Evolutionary conservation across 805 yeast genomes (phyloP).

Genomic region (Saturnispora dispora): DNA sequence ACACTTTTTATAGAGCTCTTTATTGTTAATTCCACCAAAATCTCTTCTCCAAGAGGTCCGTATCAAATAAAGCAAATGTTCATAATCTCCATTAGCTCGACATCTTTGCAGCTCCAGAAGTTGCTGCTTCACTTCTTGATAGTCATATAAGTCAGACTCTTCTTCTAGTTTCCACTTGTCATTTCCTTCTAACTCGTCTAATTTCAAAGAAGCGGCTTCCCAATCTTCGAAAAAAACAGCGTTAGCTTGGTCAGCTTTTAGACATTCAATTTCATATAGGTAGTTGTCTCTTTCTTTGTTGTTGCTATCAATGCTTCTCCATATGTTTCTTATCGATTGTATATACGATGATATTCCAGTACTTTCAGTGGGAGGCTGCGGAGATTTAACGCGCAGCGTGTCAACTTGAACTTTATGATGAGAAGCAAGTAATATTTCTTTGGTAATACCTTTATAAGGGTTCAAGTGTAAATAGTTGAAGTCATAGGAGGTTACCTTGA

Average conservation of each 20-base stretch:
- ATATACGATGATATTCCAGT: not conserved
- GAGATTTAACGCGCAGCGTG: not conserved
- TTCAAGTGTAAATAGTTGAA: slow-evolving; percentile 13
- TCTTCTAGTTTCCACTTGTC: slow-evolving; percentile 63
- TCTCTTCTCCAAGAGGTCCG: slow-evolving; percentile 82
- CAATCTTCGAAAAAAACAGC: slow-evolving; percentile 49
- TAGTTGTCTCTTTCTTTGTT: not conserved
- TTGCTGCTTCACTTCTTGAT: slow-evolving; percentile 43
- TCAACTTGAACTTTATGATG: not conserved
- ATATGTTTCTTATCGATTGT: not conserved
- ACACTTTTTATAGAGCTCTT: slow-evolving; percentile 65
- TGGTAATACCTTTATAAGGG: slow-evolving; percentile 24
- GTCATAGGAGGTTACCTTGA: slow-evolving; percentile 17
- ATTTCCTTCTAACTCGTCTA: slow-evolving; percentile 59
- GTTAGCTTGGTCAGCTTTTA: slow-evolving; percentile 29
- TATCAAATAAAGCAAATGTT: slow-evolving; percentile 58
- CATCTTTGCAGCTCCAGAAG: slow-evolving; percentile 51
- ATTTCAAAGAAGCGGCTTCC: slow-evolving; percentile 50
- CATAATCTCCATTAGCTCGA: slow-evolving; percentile 47
- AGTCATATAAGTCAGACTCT: slow-evolving; percentile 66
- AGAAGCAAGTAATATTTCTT: not conserved
- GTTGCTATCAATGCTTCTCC: not conserved
- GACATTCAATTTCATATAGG: not conserved
- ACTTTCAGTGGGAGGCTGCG: not conserved
- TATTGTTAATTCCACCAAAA: slow-evolving; percentile 79